Conservation (phyloP, 148 eudicot genomes). For the Amaranthus hypochondriacus region DNA sequence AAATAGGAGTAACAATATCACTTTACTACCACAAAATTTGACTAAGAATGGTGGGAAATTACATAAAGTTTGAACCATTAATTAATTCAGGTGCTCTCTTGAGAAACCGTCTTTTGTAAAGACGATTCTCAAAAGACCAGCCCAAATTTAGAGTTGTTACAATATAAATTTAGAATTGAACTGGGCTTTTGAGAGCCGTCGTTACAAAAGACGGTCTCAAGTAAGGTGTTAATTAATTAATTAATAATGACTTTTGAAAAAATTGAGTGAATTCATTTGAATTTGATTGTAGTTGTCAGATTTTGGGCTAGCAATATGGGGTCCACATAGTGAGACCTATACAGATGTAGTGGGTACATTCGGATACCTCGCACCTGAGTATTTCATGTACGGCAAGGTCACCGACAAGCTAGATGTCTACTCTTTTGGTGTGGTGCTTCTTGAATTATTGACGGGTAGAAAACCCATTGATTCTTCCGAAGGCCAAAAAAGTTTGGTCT, state of each 20-base stretch:
- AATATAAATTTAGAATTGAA: no score
- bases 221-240: no score
- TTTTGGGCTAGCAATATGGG: slow-evolving; percentile 93
- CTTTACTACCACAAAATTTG: no score
- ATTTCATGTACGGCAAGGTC: slow-evolving; percentile 96
- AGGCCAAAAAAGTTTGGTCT: slow-evolving; percentile 82
- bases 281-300: slow-evolving; percentile 55
- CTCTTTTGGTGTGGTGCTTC: slow-evolving; percentile 91
- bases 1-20: no score
- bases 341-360: slow-evolving; percentile 88
- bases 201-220: no score
- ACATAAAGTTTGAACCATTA: no score
- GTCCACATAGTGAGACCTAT: slow-evolving; percentile 52
- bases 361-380: slow-evolving; percentile 96
- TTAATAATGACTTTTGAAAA: background rate
- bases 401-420: slow-evolving; percentile 89
- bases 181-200: no score
- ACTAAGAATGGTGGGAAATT: no score
- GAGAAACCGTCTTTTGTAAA: no score
- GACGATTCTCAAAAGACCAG: no score
- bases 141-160: no score
- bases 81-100: no score
- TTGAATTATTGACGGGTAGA: slow-evolving; percentile 76
- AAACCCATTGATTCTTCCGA: slow-evolving; percentile 66
- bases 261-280: background rate